Percentiles rank a stretch among this genome's conserved stretches.
phyloP scores from a whole-genome alignment of 176 grass and related monocot species.

The Calamus simplicifolius region DNA sequence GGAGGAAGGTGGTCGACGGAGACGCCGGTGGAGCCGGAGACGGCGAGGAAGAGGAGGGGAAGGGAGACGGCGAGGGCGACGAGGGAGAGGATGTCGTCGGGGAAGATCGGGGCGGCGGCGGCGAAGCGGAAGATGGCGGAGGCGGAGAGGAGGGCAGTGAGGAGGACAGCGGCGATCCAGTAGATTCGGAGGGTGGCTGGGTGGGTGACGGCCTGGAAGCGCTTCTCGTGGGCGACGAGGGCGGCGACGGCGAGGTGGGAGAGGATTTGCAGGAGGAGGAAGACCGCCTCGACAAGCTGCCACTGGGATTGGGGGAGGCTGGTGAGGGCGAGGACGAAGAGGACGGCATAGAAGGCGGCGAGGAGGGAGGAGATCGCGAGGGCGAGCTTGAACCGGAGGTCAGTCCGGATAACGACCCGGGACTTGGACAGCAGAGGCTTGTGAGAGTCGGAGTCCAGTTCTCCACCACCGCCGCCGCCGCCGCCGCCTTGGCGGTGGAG shows the following conservation, averaged over 20 bases:
- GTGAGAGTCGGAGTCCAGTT: slow-evolving; percentile 6
- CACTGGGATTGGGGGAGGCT: not conserved
- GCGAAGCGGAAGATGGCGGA: slow-evolving; percentile 39
- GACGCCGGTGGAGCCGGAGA: slow-evolving; percentile 38
- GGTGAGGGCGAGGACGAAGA: slow-evolving; percentile 26
- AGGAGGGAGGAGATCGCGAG: slow-evolving; percentile 34
- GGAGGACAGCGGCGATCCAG: slow-evolving; percentile 42
- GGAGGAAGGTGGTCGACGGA: not conserved
- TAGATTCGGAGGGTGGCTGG: slow-evolving; percentile 54
- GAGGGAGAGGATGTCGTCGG: slow-evolving; percentile 44
- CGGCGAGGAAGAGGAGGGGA: slow-evolving; percentile 34
- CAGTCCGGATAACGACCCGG: slow-evolving; percentile 5
- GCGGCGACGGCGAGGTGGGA: slow-evolving; percentile 43
- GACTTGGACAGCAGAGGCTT: slow-evolving; percentile 46
- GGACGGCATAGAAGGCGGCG: slow-evolving; percentile 33
- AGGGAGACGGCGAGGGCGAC: slow-evolving; percentile 40
- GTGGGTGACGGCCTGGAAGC: slow-evolving; percentile 44
- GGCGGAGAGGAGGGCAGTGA: slow-evolving; percentile 39
- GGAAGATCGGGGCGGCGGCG: slow-evolving; percentile 8
- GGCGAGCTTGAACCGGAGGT: slow-evolving; percentile 33
- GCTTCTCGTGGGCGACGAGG: slow-evolving; percentile 48
- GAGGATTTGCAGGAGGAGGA: slow-evolving; percentile 58
- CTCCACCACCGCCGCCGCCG: not conserved
- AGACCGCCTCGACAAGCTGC: slow-evolving; percentile 23
- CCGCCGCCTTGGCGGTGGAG: not conserved